Evolutionary conservation across 192 early-diverging fungal species (phyloP), one percentile per base, ranked within the genome.

Genomic region (Entomortierella chlamydospora): DNA sequence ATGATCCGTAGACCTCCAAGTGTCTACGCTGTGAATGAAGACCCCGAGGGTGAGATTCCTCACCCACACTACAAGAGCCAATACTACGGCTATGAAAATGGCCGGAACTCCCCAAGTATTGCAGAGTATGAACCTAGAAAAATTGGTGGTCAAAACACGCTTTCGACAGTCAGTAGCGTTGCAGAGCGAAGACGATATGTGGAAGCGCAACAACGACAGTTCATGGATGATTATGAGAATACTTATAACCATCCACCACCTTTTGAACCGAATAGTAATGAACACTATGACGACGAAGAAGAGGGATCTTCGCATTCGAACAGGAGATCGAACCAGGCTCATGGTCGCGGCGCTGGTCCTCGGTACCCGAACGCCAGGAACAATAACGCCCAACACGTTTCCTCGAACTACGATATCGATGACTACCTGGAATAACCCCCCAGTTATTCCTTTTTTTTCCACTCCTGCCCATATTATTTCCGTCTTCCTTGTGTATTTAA

Each of bases 151-250:
- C 15, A 11, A 12, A 62, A 50, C 8, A 62, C 43, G 43, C 43
- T 50, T 2, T 62, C 61, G 28, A 53, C 50, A 20, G 63, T 54
- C 34, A 60, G 69, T 52, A 60, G 58, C 18, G 28, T 76, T 13
- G 66, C 65, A 15, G 64, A 76, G 23, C 50, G 72, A n/a, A 60
- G 59, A 30, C 58, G 63, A 10, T 73, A 73, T 2, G 72, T 73
- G 28, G 72, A 73, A 37, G 61, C 58, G 29, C 72, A 73, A 57
- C 72, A 73, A 50, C 49, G 57, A 17, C 57, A 76, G 39, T 18
- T 68, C 41, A 55, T 61, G 30, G 58, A 61, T n/a, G 64, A 52
- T 20, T 76, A 62, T 31, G 58, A 76, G 30, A 76, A 50, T 34
- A 45, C 53, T 39, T 60, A 68, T 37, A 43, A 60, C 7, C 22